Evolutionary conservation across 2,329 filamentous ascomycete species (phyloP).

Genomic region (Paradendryphiella salina): DNA sequence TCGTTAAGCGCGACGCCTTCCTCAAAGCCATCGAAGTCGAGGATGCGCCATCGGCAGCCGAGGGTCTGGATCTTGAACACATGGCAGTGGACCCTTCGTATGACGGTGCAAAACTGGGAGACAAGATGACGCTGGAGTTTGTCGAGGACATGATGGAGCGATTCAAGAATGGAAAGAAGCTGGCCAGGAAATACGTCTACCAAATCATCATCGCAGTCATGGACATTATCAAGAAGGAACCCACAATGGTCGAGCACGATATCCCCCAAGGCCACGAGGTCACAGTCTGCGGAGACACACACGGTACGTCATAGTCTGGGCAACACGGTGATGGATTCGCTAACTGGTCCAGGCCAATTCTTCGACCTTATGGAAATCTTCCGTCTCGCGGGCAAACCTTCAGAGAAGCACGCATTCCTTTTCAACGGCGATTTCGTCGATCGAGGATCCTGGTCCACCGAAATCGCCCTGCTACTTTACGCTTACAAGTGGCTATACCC

Average conservation of each 20-base stretch:
- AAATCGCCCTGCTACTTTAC: constrained; percentile 90
- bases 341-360: constrained; percentile 75
- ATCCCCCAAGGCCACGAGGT: constrained; percentile 76
- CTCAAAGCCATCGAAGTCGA: constrained; percentile 92
- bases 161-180: constrained; percentile 86
- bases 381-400: constrained; percentile 81
- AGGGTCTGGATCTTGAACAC: constrained; percentile 83
- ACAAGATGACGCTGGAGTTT: constrained; percentile 93
- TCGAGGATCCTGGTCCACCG: constrained; percentile 95
- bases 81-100: constrained; percentile 83
- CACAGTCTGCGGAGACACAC: constrained; percentile 96
- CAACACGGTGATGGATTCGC: background rate
- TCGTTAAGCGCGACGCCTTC: constrained; percentile 89
- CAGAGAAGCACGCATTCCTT: constrained; percentile 86
- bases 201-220: constrained; percentile 91
- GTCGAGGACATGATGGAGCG: constrained; percentile 95
- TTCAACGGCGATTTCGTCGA: constrained; percentile 99
- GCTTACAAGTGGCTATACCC: constrained; percentile 96
- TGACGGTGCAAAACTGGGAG: constrained; percentile 76
- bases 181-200: constrained; percentile 96
- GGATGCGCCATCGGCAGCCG: constrained; percentile 88
- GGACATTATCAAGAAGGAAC: constrained; percentile 86
- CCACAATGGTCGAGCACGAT: constrained; percentile 94
- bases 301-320: constrained; percentile 62
- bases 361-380: constrained; percentile 98